A percentile compares a stretch with the other conserved stretches of the same genome.
Evolutionary conservation across 306 rosid genomes (phyloP).

Genomic region (Hippophae rhamnoides): DNA sequence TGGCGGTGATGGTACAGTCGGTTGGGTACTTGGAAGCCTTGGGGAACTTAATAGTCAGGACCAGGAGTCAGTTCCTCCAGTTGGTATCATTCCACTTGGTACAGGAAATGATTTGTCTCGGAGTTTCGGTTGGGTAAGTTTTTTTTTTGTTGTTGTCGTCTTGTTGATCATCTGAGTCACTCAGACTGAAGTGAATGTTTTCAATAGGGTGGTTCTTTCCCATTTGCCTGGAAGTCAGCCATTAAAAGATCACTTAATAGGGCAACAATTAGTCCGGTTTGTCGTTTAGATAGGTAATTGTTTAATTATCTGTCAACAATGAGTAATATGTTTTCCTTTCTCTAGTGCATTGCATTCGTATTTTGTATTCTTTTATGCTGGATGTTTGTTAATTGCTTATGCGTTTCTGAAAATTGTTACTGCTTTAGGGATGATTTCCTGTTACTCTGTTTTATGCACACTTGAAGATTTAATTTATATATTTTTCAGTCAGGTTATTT

Average conservation of each 20-base stretch:
- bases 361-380: not conserved
- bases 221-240: conserved; percentile 85
- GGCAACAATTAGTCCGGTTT: conserved; percentile 50
- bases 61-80: conserved; percentile 73
- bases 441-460: too few relatives aligned
- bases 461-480: too few relatives aligned
- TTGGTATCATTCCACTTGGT: conserved; percentile 86
- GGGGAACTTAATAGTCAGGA: conserved; percentile 45
- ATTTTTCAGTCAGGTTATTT: too few relatives aligned
- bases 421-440: too few relatives aligned
- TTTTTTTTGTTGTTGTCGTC: conserved; percentile 13
- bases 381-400: not conserved
- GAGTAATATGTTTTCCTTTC: too few relatives aligned
- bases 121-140: conserved; percentile 88
- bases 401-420: too few relatives aligned
- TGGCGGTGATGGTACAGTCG: conserved; percentile 98
- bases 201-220: conserved; percentile 93
- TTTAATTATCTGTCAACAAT: not conserved
- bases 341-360: not conserved
- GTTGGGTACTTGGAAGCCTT: conserved; percentile 94
- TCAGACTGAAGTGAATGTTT: conserved; percentile 4
- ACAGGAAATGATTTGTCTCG: conserved; percentile 94
- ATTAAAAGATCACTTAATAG: conserved; percentile 56
- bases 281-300: conserved; percentile 66
- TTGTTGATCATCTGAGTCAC: conserved; percentile 22